Conservation (phyloP, 2,329 filamentous ascomycete species). For the Elsinoe fawcettii region DNA sequence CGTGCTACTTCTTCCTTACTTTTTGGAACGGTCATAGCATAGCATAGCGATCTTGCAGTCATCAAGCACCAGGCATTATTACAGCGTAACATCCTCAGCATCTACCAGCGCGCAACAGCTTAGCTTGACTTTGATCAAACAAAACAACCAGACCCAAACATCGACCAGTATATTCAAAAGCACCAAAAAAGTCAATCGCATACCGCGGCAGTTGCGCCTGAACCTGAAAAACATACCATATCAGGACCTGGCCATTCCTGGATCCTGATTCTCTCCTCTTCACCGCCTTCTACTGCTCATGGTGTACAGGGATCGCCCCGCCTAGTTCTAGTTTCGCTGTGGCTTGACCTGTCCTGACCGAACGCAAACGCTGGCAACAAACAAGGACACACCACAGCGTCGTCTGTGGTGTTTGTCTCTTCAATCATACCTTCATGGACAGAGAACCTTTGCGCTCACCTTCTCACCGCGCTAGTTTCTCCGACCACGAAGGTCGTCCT, state of each 20-base stretch:
- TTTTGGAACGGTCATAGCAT: neutral
- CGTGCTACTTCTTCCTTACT: neutral
- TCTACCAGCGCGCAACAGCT: neutral
- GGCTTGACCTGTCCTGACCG: neutral
- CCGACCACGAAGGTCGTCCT: slow-evolving; percentile 6
- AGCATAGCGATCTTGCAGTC: neutral
- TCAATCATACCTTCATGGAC: slow-evolving; percentile 6
- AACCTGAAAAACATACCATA: neutral
- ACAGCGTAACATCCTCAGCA: neutral
- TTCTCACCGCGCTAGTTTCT: slow-evolving; percentile 11
- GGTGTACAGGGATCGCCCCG: neutral
- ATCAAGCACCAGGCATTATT: neutral
- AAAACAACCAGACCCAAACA: slow-evolving; percentile 9
- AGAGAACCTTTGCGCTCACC: slow-evolving; percentile 7
- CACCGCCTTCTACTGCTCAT: slow-evolving; percentile 1
- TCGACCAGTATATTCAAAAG: neutral
- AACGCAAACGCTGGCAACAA: slow-evolving; percentile 1
- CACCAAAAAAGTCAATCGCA: neutral
- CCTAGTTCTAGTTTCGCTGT: slow-evolving; percentile 6
- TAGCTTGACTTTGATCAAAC: neutral
- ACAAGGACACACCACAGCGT: slow-evolving; percentile 6
- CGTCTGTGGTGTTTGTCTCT: neutral
- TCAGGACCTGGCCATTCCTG: neutral
- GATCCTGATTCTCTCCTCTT: neutral
- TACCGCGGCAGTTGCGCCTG: slow-evolving; percentile 4